These are phyloP conservation scores for Rhizopogon vulgaris DNA, from an alignment of 768 basidiomycete species.

Conservation along the genomic window DNA sequence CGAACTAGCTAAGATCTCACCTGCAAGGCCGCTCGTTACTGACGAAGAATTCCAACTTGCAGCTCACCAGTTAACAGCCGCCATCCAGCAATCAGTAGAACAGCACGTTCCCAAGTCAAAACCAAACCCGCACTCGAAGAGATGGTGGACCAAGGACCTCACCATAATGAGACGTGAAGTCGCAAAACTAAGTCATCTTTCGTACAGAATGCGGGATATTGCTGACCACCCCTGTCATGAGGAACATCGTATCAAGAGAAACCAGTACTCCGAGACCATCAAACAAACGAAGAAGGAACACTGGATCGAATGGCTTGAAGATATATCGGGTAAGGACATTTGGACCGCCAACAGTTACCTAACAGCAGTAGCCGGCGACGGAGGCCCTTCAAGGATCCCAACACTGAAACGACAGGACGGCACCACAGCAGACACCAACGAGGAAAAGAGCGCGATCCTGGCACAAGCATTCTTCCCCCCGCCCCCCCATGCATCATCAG, in stretches of 20 bases:
- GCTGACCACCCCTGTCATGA: neutral
- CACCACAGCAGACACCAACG: neutral
- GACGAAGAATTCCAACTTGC: neutral
- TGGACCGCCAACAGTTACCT: too few relatives aligned
- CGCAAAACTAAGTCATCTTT: neutral
- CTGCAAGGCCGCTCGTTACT: neutral
- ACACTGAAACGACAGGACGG: too few relatives aligned
- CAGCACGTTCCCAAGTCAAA: too few relatives aligned
- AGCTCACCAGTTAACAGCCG: too few relatives aligned
- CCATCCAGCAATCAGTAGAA: conserved; percentile 7
- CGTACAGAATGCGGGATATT: neutral
- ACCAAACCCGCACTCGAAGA: conserved; percentile 11
- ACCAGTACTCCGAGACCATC: conserved; percentile 8
- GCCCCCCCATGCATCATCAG: neutral
- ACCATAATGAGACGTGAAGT: neutral
- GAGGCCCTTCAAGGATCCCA: too few relatives aligned
- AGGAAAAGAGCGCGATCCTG: neutral
- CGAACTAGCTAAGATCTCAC: neutral
- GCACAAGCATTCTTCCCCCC: neutral
- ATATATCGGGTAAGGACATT: too few relatives aligned
- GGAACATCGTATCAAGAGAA: neutral
- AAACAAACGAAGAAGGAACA: conserved; percentile 12
- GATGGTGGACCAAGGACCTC: conserved; percentile 18
- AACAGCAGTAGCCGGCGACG: too few relatives aligned
- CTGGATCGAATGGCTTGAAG: conserved; percentile 5